Base-by-base conservation (phyloP, 768 basidiomycete species). In the Auricularia sp. region DNA sequence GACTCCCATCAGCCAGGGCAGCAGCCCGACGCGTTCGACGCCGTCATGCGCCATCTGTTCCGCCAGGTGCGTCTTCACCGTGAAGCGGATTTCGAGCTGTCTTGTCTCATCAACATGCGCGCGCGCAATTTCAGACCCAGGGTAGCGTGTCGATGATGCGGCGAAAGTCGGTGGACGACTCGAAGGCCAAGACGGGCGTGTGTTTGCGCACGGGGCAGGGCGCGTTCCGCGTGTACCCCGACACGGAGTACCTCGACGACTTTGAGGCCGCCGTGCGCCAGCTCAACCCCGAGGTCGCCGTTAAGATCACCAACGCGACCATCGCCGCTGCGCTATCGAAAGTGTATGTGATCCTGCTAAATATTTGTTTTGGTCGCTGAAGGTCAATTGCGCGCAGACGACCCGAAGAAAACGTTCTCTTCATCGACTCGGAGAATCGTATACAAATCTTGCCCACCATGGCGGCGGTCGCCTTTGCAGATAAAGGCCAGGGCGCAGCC, bases 261-360 rank as follows among this genome's bases (percentile, higher is more conserved):
- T 64, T 64, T 35, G 59, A 60, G 36, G 39, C 58, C 7, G 64
- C 64, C 3, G 36, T 61, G 14, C 56, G 64, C 8, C 36, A 23
- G 14, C 64, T 64, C 64, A 61, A 58, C 39, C 64, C 64, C 23
- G 64, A 64, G 29, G 64, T 64, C 14, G 64, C 64, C 3, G 64
- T 64, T 36, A 64, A 64, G 43, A 36, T 64, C 3, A 35, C 35
- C 35, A 61, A 44, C 11, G 56, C 64, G 39, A 60, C 58, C 21
- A 59, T 64, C 36, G 33, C 61, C 36, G 60, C 59, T n/a, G 59
- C 64, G 10, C 43, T 64, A 6, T 16, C 47, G 47, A 16, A 21
- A 23, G 18, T 51, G 47, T 51, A 18, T 18, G 47, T 51, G 21
- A 29, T 29, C 29, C 29, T 18, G 18, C 6, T 21, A 1, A 18